Evolutionary conservation across 345 rosid species (phyloP).

Genomic region (Abelmoschus esculentus): DNA sequence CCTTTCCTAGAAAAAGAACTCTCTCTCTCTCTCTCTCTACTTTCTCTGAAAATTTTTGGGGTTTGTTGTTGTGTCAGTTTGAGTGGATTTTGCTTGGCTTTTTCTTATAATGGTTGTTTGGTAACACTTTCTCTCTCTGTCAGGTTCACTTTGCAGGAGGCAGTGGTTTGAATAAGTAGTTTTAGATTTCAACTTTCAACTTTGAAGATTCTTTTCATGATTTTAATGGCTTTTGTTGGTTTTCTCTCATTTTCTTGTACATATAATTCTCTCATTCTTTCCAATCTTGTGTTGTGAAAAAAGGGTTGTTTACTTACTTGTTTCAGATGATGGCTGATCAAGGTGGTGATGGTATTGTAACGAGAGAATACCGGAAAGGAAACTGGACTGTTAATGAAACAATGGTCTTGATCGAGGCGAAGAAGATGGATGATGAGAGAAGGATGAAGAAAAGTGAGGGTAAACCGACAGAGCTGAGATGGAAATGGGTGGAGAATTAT

Average conservation of each 20-base stretch:
- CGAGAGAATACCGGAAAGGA: conserved; percentile 80
- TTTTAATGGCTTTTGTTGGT: conserved; percentile 7
- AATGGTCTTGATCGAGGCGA: conserved; percentile 74
- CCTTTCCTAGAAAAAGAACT: conserved; percentile 18
- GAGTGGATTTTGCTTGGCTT: no score
- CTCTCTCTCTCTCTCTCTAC: background rate
- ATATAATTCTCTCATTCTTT: background rate
- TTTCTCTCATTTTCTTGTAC: background rate
- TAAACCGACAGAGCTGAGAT: conserved; percentile 70
- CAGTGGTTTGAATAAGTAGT: no score
- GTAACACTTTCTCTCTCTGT: no score
- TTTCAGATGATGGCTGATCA: conserved; percentile 43
- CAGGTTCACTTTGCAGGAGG: no score
- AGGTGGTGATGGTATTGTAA: conserved; percentile 28
- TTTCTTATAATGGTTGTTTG: no score
- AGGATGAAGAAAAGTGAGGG: conserved; percentile 53
- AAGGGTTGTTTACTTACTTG: background rate
- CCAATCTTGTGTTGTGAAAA: background rate
- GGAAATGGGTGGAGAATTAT: conserved; percentile 96
- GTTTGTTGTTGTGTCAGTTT: no score
- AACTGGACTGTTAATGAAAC: conserved; percentile 83
- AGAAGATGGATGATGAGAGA: conserved; percentile 79
- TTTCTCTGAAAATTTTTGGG: background rate
- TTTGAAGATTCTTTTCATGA: conserved; percentile 26
- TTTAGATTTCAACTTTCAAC: conserved; percentile 28